Percentiles rank a stretch among this genome's conserved stretches.
Conservation (phyloP, 2,329 filamentous ascomycete genomes). For the Fusarium sp. region DNA sequence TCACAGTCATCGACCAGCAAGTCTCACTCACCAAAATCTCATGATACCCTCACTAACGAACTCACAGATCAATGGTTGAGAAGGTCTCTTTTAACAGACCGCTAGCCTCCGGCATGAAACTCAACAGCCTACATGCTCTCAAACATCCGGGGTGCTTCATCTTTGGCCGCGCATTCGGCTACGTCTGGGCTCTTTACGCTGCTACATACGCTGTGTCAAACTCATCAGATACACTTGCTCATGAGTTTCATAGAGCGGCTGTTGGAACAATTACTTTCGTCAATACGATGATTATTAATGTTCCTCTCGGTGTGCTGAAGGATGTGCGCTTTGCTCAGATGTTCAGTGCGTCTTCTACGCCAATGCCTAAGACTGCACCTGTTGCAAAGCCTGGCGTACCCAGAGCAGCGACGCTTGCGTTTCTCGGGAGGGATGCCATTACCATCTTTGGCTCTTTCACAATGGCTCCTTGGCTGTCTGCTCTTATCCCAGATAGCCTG, state of each 20-base stretch:
- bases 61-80: conserved; percentile 31
- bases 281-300: conserved; percentile 49
- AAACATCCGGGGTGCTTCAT: conserved; percentile 43
- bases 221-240: conserved; percentile 43
- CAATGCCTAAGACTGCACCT: conserved; percentile 6
- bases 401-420: conserved; percentile 43
- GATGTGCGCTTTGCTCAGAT: conserved; percentile 49
- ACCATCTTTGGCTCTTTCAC: conserved; percentile 52
- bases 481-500: conserved; percentile 44
- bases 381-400: conserved; percentile 31
- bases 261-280: conserved; percentile 45
- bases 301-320: conserved; percentile 50
- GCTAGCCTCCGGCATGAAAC: conserved; percentile 26
- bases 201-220: conserved; percentile 49
- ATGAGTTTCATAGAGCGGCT: conserved; percentile 42
- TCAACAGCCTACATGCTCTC: conserved; percentile 27
- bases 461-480: conserved; percentile 45
- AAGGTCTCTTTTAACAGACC: conserved; percentile 41
- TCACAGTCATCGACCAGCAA: conserved; percentile 48
- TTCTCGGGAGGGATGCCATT: conserved; percentile 48
- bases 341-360: conserved; percentile 37
- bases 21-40: not conserved
- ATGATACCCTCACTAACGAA: not conserved
- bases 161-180: conserved; percentile 42
- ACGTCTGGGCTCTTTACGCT: conserved; percentile 49